Conservation (phyloP, 2,329 filamentous ascomycete genomes). For the Fusarium poae region DNA sequence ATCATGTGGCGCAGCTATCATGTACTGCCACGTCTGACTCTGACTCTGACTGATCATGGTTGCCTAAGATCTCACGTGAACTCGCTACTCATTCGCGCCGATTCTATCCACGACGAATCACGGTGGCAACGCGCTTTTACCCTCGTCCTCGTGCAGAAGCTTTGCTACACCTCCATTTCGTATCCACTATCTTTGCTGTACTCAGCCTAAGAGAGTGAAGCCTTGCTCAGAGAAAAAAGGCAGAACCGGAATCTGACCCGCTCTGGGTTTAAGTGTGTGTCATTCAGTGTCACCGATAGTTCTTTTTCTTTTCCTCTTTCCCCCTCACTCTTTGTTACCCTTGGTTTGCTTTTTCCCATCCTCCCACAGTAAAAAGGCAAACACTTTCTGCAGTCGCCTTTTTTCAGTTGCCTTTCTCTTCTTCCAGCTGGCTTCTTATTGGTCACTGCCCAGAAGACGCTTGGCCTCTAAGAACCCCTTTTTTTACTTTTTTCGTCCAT, state of each 20-base stretch:
- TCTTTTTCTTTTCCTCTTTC: neutral
- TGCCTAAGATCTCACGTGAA: slow-evolving; percentile 56
- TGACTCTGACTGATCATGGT: slow-evolving; percentile 44
- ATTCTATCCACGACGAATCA: slow-evolving; percentile 34
- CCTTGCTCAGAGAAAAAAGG: slow-evolving; percentile 37
- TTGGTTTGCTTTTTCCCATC: slow-evolving; percentile 4
- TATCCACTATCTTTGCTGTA: slow-evolving; percentile 20
- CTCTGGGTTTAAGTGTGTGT: slow-evolving; percentile 23
- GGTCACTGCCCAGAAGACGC: slow-evolving; percentile 10
- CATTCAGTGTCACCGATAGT: slow-evolving; percentile 43
- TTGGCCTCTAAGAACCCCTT: slow-evolving; percentile 27
- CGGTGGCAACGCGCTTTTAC: slow-evolving; percentile 43
- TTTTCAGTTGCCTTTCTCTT: slow-evolving; percentile 37
- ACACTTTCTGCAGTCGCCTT: neutral
- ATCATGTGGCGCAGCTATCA: slow-evolving; percentile 35
- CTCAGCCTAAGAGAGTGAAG: slow-evolving; percentile 30
- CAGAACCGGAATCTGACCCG: slow-evolving; percentile 18
- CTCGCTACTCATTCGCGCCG: slow-evolving; percentile 54
- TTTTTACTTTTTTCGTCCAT: slow-evolving; percentile 43
- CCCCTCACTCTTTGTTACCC: neutral
- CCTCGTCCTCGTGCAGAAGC: slow-evolving; percentile 33
- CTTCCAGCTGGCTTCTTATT: slow-evolving; percentile 29
- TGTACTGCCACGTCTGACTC: slow-evolving; percentile 35
- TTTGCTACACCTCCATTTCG: slow-evolving; percentile 21
- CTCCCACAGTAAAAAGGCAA: neutral